Percentiles rank a stretch among this genome's conserved stretches.
These are phyloP conservation scores for Candida lessepsii DNA, from an alignment of 805 yeast genomes.

Conservation along the genomic window DNA sequence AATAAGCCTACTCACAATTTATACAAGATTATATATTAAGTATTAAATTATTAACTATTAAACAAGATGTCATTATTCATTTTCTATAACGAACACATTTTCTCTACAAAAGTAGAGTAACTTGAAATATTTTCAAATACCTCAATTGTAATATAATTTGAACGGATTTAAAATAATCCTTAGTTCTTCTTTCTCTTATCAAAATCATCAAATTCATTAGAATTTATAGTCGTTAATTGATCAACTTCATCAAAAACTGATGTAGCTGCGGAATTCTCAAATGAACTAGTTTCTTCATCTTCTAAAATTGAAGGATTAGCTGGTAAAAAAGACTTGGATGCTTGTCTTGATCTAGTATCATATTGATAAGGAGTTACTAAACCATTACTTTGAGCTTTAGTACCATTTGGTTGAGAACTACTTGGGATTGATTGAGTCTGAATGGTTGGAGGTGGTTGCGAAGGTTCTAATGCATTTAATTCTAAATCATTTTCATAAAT, in stretches of 20 bases:
- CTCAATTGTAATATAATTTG: no score
- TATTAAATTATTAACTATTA: neutral
- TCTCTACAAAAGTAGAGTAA: no score
- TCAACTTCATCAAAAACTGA: conserved; percentile 37
- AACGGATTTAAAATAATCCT: no score
- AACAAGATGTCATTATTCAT: conserved; percentile 1
- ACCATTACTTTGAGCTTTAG: neutral
- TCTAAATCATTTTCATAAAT: conserved; percentile 14
- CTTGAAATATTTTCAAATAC: no score
- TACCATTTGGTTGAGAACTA: conserved; percentile 5
- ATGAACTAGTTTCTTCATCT: conserved; percentile 22
- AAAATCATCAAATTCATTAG: conserved; percentile 29
- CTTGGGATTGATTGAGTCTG: conserved; percentile 5
- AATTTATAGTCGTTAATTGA: conserved; percentile 30
- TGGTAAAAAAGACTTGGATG: conserved; percentile 22
- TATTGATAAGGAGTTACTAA: conserved; percentile 12
- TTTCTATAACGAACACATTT: neutral
- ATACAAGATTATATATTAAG: conserved; percentile 2
- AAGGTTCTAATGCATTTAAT: conserved; percentile 1
- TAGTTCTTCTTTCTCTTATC: conserved; percentile 9
- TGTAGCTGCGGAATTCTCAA: conserved; percentile 38
- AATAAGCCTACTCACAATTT: neutral
- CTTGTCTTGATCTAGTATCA: conserved; percentile 29
- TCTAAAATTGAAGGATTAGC: conserved; percentile 14
- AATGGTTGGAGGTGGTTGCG: conserved; percentile 4